phyloP scores from a whole-genome alignment of 352 stramenopile genomes.

The Blastocystis sp. region DNA sequence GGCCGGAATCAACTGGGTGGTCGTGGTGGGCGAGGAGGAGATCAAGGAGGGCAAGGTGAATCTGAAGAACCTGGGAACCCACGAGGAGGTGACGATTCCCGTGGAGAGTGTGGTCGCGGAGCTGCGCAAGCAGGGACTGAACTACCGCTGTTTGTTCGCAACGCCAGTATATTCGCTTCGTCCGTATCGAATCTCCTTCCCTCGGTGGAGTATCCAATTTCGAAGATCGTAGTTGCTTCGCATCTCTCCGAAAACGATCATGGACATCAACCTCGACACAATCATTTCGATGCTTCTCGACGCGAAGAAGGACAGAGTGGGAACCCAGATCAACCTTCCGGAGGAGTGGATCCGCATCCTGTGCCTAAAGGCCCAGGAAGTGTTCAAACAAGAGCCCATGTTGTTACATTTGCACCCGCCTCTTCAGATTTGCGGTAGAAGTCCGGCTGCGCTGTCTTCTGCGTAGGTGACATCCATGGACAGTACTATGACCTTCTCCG shows the following conservation, averaged over 20 bases:
- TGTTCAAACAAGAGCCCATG: constrained; percentile 96
- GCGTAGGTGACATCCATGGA: constrained; percentile 84
- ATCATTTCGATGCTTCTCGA: constrained; percentile 78
- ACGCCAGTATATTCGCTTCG: constrained; percentile 12
- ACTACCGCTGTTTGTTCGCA: constrained; percentile 38
- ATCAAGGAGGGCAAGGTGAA: constrained; percentile 87
- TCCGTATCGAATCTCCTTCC: background rate
- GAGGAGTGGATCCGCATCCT: constrained; percentile 93
- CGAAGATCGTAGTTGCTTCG: background rate
- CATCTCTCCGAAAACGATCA: background rate
- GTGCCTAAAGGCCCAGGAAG: constrained; percentile 89
- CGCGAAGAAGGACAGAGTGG: constrained; percentile 79
- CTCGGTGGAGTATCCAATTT: background rate
- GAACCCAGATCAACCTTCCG: constrained; percentile 74
- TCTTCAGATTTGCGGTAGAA: constrained; percentile 89
- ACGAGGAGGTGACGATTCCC: constrained; percentile 79
- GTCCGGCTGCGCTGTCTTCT: constrained; percentile 10
- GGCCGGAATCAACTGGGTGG: constrained; percentile 89
- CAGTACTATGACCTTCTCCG: constrained; percentile 96
- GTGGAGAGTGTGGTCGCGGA: constrained; percentile 60
- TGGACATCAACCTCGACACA: constrained; percentile 74
- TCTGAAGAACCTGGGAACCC: constrained; percentile 89
- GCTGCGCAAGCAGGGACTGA: constrained; percentile 49
- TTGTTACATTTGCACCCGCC: constrained; percentile 95
- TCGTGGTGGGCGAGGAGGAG: constrained; percentile 92